Conservation (phyloP, 2,329 filamentous ascomycete species). For the Nigrospora osmanthi region DNA sequence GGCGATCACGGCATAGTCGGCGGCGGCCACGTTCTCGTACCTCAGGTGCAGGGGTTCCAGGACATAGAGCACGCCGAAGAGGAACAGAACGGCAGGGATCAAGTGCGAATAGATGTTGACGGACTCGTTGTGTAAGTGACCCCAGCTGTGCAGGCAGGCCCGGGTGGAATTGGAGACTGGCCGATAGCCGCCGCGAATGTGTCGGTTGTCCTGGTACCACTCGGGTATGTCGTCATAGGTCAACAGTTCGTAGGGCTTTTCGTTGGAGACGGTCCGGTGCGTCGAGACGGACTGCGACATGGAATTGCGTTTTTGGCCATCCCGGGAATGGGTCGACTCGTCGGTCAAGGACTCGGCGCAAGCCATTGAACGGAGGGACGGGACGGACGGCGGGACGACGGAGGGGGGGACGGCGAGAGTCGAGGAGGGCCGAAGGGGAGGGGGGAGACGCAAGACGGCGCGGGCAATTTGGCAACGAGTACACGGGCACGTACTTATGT, state of each 20-base stretch:
- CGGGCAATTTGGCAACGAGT: too few species aligned
- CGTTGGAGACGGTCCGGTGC: not conserved
- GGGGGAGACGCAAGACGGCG: too few species aligned
- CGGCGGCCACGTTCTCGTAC: conserved; percentile 4
- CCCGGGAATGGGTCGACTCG: too few species aligned
- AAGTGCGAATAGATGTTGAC: conserved; percentile 36
- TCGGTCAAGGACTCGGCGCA: too few species aligned
- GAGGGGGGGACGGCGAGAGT: too few species aligned
- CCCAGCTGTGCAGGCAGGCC: conserved; percentile 29
- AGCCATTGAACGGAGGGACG: too few species aligned
- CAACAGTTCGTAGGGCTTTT: conserved; percentile 6
- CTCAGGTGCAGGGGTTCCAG: conserved; percentile 8
- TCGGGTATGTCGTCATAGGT: conserved; percentile 24
- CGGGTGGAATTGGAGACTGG: conserved; percentile 26
- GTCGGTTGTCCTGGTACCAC: conserved; percentile 34
- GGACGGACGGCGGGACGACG: too few species aligned
- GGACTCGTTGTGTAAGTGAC: conserved; percentile 34
- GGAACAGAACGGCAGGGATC: conserved; percentile 29
- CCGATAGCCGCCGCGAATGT: conserved; percentile 33
- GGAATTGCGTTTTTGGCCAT: too few species aligned
- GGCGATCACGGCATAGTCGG: conserved; percentile 30
- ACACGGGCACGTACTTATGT: too few species aligned
- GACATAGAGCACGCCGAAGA: conserved; percentile 21
- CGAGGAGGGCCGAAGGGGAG: too few species aligned
- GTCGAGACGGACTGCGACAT: not conserved